A percentile compares a stretch with the other conserved stretches of the same genome.
These are phyloP conservation scores for Raffaelea ambrosiae DNA, from an alignment of 2,329 filamentous ascomycete genomes.

Conservation along the genomic window DNA sequence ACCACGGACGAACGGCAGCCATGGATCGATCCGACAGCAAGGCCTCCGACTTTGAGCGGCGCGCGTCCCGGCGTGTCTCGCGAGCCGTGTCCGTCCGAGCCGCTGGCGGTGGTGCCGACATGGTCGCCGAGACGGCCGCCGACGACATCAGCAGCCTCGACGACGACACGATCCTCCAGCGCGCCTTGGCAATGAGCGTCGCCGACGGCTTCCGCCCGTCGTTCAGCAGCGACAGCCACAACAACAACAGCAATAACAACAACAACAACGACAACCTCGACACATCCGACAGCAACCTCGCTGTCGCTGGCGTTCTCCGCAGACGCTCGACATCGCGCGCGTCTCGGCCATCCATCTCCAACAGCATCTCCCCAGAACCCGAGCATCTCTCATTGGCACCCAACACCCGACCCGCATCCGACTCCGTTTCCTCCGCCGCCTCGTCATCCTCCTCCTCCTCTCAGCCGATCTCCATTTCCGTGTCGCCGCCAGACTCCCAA, in stretches of 20 bases:
- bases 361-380: background rate
- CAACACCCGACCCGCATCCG: background rate
- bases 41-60: slow-evolving; percentile 13
- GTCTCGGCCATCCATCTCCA: slow-evolving; percentile 3
- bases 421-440: background rate
- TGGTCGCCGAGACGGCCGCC: slow-evolving; percentile 1
- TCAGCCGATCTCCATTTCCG: background rate
- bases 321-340: background rate
- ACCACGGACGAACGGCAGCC: background rate
- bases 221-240: background rate
- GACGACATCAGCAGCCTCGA: too few relatives aligned
- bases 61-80: slow-evolving; percentile 12
- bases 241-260: background rate
- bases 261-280: background rate
- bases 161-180: background rate
- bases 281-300: background rate
- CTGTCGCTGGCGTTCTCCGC: background rate
- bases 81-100: slow-evolving; percentile 7
- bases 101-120: background rate
- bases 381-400: background rate
- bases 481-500: background rate
- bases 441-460: background rate
- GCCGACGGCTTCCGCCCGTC: slow-evolving; percentile 13
- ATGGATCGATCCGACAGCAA: slow-evolving; percentile 14
- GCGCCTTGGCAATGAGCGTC: slow-evolving; percentile 6